Percentiles rank a stretch among this genome's conserved stretches.
Evolutionary conservation across 2,329 filamentous ascomycete species (phyloP).

Genomic region (Annulohypoxylon truncatum): DNA sequence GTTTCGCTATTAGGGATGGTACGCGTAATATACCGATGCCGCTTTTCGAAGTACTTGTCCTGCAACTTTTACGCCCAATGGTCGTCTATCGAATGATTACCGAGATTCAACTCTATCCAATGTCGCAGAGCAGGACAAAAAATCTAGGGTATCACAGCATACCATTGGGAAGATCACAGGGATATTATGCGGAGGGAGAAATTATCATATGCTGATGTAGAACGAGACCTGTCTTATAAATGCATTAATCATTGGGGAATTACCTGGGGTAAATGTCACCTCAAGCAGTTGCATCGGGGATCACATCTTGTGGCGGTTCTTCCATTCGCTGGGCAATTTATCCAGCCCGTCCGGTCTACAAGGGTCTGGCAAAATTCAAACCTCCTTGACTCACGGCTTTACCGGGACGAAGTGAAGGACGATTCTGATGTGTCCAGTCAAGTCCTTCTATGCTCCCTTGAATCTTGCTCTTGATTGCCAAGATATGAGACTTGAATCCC

Average conservation of each 20-base stretch:
- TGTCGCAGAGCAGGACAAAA: constrained; percentile 7
- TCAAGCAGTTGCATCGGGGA: constrained; percentile 9
- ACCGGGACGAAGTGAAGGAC: constrained; percentile 24
- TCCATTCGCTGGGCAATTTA: constrained; percentile 32
- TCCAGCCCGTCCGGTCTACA: constrained; percentile 22
- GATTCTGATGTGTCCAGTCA: neutral
- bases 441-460: neutral
- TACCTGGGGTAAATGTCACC: constrained; percentile 30
- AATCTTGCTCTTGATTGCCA: constrained; percentile 4
- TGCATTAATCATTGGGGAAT: constrained; percentile 11
- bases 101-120: constrained; percentile 20
- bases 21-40: constrained; percentile 8
- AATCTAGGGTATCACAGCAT: constrained; percentile 9
- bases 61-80: constrained; percentile 3
- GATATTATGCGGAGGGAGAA: constrained; percentile 28
- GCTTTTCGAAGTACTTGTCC: neutral
- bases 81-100: constrained; percentile 25
- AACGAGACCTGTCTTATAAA: constrained; percentile 21
- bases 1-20: neutral
- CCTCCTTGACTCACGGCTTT: constrained; percentile 19
- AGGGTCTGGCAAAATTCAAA: constrained; percentile 34
- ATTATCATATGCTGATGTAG: constrained; percentile 19
- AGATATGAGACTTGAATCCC: neutral
- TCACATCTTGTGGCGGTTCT: constrained; percentile 14
- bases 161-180: constrained; percentile 33